Percentiles rank a stretch among this genome's conserved stretches.
phyloP scores from a whole-genome alignment of 345 rosid genomes.

The Boechera retrofracta region DNA sequence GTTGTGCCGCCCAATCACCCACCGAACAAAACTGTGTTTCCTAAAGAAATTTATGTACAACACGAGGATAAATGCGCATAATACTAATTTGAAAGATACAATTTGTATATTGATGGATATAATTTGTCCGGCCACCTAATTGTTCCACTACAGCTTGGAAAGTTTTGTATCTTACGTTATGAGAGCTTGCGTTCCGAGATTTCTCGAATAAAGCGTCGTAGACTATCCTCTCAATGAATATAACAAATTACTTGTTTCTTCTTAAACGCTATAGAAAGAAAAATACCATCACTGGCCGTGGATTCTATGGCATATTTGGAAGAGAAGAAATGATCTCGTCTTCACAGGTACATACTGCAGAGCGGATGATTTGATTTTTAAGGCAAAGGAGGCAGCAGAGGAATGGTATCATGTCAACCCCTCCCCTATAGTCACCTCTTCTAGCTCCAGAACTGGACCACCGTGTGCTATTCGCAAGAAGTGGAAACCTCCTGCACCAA shows the following conservation, averaged over 20 bases:
- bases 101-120: background rate
- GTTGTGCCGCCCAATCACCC: background rate
- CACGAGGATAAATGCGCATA: slow-evolving; percentile 13
- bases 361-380: too few species aligned
- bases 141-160: slow-evolving; percentile 27
- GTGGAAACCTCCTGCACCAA: too few species aligned
- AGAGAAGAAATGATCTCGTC: too few species aligned
- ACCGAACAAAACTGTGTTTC: background rate
- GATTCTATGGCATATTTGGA: too few species aligned
- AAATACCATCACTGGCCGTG: too few species aligned
- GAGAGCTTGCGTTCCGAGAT: slow-evolving; percentile 11
- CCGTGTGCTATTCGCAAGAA: too few species aligned
- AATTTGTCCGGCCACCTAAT: slow-evolving; percentile 13
- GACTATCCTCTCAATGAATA: background rate
- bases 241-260: slow-evolving; percentile 14
- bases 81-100: background rate
- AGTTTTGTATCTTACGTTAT: slow-evolving; percentile 2
- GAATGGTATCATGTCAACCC: too few species aligned
- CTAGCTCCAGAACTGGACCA: too few species aligned
- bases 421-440: too few species aligned
- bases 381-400: too few species aligned
- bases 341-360: too few species aligned
- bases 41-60: background rate
- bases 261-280: too few species aligned
- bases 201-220: background rate